Evolutionary conservation across 2,329 filamentous ascomycete species (phyloP).

Genomic region (Phialophora verrucosa): DNA sequence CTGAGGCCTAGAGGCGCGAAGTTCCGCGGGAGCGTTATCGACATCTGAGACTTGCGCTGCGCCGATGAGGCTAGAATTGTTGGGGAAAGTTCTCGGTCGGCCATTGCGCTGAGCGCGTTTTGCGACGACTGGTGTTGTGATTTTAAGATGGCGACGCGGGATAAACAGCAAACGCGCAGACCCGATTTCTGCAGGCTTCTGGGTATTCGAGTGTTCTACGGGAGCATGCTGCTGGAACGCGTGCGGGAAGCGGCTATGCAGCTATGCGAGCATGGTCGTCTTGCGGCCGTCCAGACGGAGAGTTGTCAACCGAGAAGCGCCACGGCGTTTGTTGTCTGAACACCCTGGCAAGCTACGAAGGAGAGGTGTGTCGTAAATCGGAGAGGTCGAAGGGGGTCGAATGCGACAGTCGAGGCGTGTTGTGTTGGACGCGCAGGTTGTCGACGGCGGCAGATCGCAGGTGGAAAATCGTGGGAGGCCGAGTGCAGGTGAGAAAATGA

Average conservation of each 20-base stretch:
- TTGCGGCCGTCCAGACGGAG: slow-evolving; percentile 24
- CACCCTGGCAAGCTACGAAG: not conserved
- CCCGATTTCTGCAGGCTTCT: slow-evolving; percentile 27
- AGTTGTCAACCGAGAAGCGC: slow-evolving; percentile 15
- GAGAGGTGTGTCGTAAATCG: not conserved
- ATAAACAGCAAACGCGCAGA: slow-evolving; percentile 22
- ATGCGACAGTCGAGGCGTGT: slow-evolving; percentile 31
- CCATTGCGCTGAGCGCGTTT: slow-evolving; percentile 25
- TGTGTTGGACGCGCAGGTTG: slow-evolving; percentile 30
- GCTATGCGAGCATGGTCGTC: slow-evolving; percentile 22
- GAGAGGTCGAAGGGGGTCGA: slow-evolving; percentile 12
- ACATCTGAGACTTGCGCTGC: slow-evolving; percentile 48
- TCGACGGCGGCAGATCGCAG: slow-evolving; percentile 22
- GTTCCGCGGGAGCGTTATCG: slow-evolving; percentile 55
- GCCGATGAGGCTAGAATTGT: slow-evolving; percentile 38
- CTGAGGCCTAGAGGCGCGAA: slow-evolving; percentile 50
- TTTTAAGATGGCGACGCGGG: not conserved
- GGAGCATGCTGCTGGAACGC: slow-evolving; percentile 33
- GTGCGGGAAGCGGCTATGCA: slow-evolving; percentile 28
- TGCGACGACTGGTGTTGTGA: not conserved
- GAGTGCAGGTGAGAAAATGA: slow-evolving; percentile 30
- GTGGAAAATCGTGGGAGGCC: slow-evolving; percentile 11
- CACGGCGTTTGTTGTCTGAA: slow-evolving; percentile 14
- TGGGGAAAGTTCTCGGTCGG: slow-evolving; percentile 36
- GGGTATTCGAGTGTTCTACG: slow-evolving; percentile 23